Evolutionary conservation across 2,329 filamentous ascomycete species (phyloP).

Genomic region (Davidsoniella eucalypti): DNA sequence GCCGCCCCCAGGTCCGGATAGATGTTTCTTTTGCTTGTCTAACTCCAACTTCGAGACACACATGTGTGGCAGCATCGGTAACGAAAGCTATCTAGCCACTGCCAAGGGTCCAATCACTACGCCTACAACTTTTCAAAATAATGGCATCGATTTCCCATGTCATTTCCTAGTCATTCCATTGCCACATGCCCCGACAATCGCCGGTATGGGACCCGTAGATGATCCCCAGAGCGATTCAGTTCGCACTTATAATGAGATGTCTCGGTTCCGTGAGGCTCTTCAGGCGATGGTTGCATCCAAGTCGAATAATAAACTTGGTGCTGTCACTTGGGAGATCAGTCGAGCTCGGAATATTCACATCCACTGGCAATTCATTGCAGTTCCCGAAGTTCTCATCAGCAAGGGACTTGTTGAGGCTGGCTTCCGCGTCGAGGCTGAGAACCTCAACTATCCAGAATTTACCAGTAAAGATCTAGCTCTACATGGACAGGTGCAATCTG

Average conservation of each 20-base stretch:
- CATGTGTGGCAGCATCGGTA: slow-evolving; percentile 77
- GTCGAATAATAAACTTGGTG: slow-evolving; percentile 48
- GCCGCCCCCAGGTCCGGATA: slow-evolving; percentile 52
- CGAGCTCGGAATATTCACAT: slow-evolving; percentile 66
- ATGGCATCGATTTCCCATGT: slow-evolving; percentile 56
- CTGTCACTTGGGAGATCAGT: slow-evolving; percentile 86
- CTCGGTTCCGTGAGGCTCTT: slow-evolving; percentile 56
- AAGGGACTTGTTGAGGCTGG: slow-evolving; percentile 70
- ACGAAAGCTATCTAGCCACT: slow-evolving; percentile 75
- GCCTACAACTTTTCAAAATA: slow-evolving; percentile 44
- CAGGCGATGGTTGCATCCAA: slow-evolving; percentile 58
- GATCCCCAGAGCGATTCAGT: slow-evolving; percentile 36
- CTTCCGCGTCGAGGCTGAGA: slow-evolving; percentile 78
- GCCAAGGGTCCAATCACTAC: slow-evolving; percentile 80
- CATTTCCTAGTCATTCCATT: slow-evolving; percentile 89
- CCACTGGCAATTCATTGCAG: slow-evolving; percentile 85
- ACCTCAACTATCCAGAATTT: slow-evolving; percentile 40
- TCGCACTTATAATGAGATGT: slow-evolving; percentile 65
- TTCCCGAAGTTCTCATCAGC: slow-evolving; percentile 49
- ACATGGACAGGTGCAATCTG: slow-evolving; percentile 29
- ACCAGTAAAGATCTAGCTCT: slow-evolving; percentile 31
- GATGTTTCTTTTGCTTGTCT: slow-evolving; percentile 91
- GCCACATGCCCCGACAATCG: slow-evolving; percentile 61
- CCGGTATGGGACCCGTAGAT: slow-evolving; percentile 40
- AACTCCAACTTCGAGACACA: slow-evolving; percentile 73